phyloP scores from a whole-genome alignment of 225 moss, liverwort and hornwort genomes.

The Straminergon stramineum region DNA sequence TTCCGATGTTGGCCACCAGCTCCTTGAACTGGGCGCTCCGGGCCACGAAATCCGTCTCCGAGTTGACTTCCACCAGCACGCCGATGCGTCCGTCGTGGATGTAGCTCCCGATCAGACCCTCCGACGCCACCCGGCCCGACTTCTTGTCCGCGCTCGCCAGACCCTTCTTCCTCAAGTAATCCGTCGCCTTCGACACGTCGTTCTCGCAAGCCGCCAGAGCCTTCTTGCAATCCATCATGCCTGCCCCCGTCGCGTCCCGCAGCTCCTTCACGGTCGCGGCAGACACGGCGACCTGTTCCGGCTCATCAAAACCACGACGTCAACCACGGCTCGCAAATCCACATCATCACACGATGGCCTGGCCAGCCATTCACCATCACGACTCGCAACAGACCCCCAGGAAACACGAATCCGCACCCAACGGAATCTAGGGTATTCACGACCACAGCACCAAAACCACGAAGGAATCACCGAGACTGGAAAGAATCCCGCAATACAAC shows the following conservation, averaged over 20 bases:
- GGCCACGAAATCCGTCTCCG: constrained; percentile 93
- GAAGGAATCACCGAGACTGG: not conserved
- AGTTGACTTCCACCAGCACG: constrained; percentile 84
- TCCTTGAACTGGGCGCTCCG: constrained; percentile 76
- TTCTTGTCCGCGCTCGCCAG: constrained; percentile 94
- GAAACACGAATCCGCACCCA: not conserved
- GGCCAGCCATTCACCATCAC: not conserved
- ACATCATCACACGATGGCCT: not conserved
- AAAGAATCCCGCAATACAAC: not conserved
- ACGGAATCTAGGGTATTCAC: not conserved
- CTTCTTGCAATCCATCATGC: constrained; percentile 99
- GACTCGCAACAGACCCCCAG: not conserved
- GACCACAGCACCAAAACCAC: not conserved
- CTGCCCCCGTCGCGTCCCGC: constrained; percentile 72
- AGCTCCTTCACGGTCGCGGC: constrained; percentile 72
- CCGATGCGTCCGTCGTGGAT: constrained; percentile 90
- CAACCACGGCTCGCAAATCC: not conserved
- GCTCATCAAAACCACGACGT: not conserved
- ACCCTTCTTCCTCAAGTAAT: constrained; percentile 79
- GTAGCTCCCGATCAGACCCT: constrained; percentile 82
- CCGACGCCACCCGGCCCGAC: constrained; percentile 68
- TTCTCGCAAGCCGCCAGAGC: constrained; percentile 62
- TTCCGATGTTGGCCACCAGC: constrained; percentile 64
- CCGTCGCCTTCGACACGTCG: constrained; percentile 65
- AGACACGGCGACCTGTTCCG: constrained; percentile 43